Conservation (phyloP, 495 filamentous ascomycete genomes). For the Daldinia grandis region DNA sequence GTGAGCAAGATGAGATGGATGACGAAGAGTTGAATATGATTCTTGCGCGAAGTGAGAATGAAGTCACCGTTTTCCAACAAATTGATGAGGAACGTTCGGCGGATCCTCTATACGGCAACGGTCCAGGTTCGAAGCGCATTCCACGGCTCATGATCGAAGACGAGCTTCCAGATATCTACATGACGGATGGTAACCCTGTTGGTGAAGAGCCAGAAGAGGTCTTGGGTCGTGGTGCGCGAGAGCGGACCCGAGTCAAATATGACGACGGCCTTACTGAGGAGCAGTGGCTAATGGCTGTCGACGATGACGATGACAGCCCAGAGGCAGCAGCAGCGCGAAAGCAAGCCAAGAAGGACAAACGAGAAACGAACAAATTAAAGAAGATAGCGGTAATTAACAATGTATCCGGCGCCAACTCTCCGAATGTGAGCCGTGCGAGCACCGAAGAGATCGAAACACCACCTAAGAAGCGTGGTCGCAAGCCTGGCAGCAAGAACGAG, state of each 20-base stretch:
- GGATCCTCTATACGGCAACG: constrained; percentile 74
- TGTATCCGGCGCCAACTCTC: constrained; percentile 72
- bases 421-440: constrained; percentile 77
- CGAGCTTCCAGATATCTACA: constrained; percentile 93
- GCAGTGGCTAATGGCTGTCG: constrained; percentile 93
- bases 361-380: constrained; percentile 77
- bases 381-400: constrained; percentile 51
- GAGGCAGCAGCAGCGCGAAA: constrained; percentile 93
- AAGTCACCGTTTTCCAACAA: constrained; percentile 72
- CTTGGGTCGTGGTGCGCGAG: constrained; percentile 88
- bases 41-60: constrained; percentile 78
- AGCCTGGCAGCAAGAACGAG: constrained; percentile 71
- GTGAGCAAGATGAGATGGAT: constrained; percentile 92
- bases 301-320: constrained; percentile 92
- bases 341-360: constrained; percentile 79
- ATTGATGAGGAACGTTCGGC: constrained; percentile 78
- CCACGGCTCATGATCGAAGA: constrained; percentile 86
- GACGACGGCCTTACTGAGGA: constrained; percentile 98
- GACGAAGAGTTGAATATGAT: constrained; percentile 96
- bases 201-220: constrained; percentile 76
- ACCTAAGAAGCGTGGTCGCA: constrained; percentile 77
- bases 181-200: constrained; percentile 85
- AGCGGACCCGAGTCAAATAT: constrained; percentile 91
- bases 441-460: constrained; percentile 73
- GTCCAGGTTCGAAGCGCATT: constrained; percentile 63